A percentile compares a stretch with the other conserved stretches of the same genome.
Conservation (phyloP, 2,329 filamentous ascomycete genomes). For the Aureobasidium namibiae region DNA sequence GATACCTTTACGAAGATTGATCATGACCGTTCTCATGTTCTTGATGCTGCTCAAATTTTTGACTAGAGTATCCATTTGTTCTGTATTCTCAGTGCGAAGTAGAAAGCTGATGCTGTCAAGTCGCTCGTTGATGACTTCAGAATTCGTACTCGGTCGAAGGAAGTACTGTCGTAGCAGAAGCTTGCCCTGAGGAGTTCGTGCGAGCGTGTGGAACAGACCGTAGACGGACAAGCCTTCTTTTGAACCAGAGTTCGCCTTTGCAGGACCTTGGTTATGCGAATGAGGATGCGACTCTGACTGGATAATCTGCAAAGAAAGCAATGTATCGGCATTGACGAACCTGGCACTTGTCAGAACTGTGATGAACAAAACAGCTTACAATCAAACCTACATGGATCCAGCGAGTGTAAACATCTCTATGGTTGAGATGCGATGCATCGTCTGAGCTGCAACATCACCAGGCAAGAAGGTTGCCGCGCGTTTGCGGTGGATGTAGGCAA, state of each 20-base stretch:
- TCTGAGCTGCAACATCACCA: conserved; percentile 46
- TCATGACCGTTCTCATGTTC: conserved; percentile 62
- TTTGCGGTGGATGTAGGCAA: conserved; percentile 68
- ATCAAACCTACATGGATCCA: conserved; percentile 46
- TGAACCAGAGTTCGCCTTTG: conserved; percentile 49
- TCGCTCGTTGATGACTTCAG: conserved; percentile 60
- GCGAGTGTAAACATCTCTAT: conserved; percentile 69
- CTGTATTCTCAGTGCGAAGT: conserved; percentile 57
- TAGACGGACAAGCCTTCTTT: conserved; percentile 82
- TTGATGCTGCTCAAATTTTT: conserved; percentile 61
- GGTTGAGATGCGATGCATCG: conserved; percentile 51
- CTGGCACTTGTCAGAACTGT: conserved; percentile 35
- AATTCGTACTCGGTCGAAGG: conserved; percentile 64
- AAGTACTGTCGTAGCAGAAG: conserved; percentile 68
- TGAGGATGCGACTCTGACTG: conserved; percentile 77
- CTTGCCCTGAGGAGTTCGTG: conserved; percentile 72
- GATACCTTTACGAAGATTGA: conserved; percentile 70
- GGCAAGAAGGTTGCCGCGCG: conserved; percentile 55
- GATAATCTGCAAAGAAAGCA: conserved; percentile 77
- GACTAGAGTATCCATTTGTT: conserved; percentile 54
- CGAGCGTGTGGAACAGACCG: conserved; percentile 68
- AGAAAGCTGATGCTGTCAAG: conserved; percentile 62
- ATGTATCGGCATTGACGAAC: conserved; percentile 74
- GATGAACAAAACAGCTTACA: neutral
- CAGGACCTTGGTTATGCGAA: conserved; percentile 64